Percentiles rank a stretch among this genome's conserved stretches.
phyloP scores from a whole-genome alignment of 495 filamentous ascomycete genomes.

The Daldinia concentrica region DNA sequence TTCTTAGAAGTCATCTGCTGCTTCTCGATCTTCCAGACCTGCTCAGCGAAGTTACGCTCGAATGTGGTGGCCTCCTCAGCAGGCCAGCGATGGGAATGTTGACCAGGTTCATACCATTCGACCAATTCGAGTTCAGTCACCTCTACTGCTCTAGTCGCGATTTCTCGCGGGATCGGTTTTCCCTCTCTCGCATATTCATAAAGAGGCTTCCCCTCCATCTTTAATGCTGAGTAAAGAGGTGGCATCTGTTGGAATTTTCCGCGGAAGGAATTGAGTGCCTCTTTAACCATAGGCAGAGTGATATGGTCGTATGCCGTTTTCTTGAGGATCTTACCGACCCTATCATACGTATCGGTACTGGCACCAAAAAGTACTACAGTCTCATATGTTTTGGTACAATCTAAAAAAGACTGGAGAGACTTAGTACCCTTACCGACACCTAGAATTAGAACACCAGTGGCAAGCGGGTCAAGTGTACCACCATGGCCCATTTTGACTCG shows the following conservation, averaged over 20 bases:
- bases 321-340: slow-evolving; percentile 79
- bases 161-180: slow-evolving; percentile 81
- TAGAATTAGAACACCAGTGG: slow-evolving; percentile 88
- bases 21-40: slow-evolving; percentile 66
- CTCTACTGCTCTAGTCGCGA: slow-evolving; percentile 79
- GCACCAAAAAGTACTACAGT: slow-evolving; percentile 88
- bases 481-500: slow-evolving; percentile 96
- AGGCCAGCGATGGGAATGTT: slow-evolving; percentile 77
- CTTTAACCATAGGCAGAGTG: slow-evolving; percentile 78
- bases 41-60: slow-evolving; percentile 77
- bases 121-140: slow-evolving; percentile 78
- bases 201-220: slow-evolving; percentile 86
- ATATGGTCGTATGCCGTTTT: slow-evolving; percentile 78
- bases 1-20: slow-evolving; percentile 53
- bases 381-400: slow-evolving; percentile 93
- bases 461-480: slow-evolving; percentile 93
- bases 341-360: slow-evolving; percentile 92
- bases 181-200: slow-evolving; percentile 97
- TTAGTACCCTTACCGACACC: slow-evolving; percentile 93
- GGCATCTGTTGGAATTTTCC: slow-evolving; percentile 92
- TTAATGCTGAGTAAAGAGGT: slow-evolving; percentile 89
- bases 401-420: slow-evolving; percentile 74
- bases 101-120: slow-evolving; percentile 88
- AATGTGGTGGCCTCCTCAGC: slow-evolving; percentile 74
- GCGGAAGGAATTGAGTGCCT: slow-evolving; percentile 76